Evolutionary conservation across 78 protist genomes (phyloP), one percentile per base, ranked within the genome.

Genomic region (Chrysochromulina tobinii): DNA sequence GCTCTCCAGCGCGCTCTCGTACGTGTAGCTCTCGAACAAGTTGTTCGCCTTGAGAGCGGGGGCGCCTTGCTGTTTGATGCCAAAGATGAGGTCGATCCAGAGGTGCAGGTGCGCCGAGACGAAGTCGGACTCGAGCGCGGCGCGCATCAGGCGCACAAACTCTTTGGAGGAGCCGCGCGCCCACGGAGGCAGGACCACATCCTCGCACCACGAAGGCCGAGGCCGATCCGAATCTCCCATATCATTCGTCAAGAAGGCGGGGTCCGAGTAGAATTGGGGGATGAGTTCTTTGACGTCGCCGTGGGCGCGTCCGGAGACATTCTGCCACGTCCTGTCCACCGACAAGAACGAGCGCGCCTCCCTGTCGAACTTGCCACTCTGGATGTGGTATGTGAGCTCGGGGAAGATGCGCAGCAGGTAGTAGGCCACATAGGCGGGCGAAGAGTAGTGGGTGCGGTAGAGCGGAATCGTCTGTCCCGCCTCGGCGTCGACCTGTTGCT

Each of bases 21-120:
- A 96, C n/a, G 99, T 95, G 11, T 98, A 91, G 79, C 95, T 92
- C 89, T 94, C 95, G 93, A 98, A 98, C 15, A 97, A 95, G 89
- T 98, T 98, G 81, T 81, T 1, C 15, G 97, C 95, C 15, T 87
- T 86, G 1, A 51, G 61, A 15, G 99, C 99, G 3, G 8, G 55
- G 58, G 57, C 18, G 8, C 99, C 99, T 9, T 81, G 81, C 91
- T 98, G 99, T 91, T 95, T 91, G 91, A 20, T 85, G 12, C 99
- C 99, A 86, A 98, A 98, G n/a, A 98, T 90, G 17, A 98, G 91
- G 83, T 98, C 99, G 67, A 98, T 94, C 99, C 99, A 98, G 6
- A 90, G 88, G 75, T 98, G 97, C 72, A 98, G 90, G 61, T 95
- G 92, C 54, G 18, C 86, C 18, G 96, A 90, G 7, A 98, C 99